Percentiles rank a stretch among this genome's conserved stretches.
Conservation (phyloP, 768 basidiomycete genomes). For the Boletus sp. region DNA sequence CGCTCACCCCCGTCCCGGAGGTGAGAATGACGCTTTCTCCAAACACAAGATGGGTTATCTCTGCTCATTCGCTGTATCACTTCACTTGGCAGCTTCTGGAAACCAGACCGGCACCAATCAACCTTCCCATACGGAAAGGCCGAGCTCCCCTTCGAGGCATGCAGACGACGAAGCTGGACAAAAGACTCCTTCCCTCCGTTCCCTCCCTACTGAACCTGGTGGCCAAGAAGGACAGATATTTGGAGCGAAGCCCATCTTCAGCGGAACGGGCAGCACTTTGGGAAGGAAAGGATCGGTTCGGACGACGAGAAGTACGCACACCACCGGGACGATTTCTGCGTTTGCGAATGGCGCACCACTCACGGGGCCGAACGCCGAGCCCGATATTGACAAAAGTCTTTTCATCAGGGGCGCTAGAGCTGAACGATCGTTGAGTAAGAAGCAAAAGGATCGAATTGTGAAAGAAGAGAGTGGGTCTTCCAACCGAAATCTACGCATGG, state of each 20-base stretch:
- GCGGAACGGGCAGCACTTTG: not conserved
- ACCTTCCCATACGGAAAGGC: not conserved
- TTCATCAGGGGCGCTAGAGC: constrained; percentile 44
- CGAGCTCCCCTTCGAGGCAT: not conserved
- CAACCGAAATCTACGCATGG: not conserved
- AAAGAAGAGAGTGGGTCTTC: constrained; percentile 48
- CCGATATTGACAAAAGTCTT: constrained; percentile 39
- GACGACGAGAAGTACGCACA: constrained; percentile 19
- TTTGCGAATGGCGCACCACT: constrained; percentile 57
- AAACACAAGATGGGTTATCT: not conserved
- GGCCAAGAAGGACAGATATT: constrained; percentile 1
- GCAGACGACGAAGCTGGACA: not conserved
- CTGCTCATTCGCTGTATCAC: not conserved
- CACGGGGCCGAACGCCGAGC: constrained; percentile 44
- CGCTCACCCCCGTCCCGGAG: not conserved
- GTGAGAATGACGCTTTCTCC: not conserved
- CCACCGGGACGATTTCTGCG: constrained; percentile 21
- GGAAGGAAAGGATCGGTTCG: constrained; percentile 24
- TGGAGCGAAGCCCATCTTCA: not conserved
- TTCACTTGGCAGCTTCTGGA: not conserved
- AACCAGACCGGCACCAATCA: not conserved
- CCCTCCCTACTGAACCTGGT: constrained; percentile 20
- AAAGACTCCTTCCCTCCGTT: constrained; percentile 17
- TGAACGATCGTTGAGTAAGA: constrained; percentile 45
- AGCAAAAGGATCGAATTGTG: constrained; percentile 48